Base-by-base conservation (phyloP, 2,329 filamentous ascomycete genomes). In the Sporothrix humicola region DNA sequence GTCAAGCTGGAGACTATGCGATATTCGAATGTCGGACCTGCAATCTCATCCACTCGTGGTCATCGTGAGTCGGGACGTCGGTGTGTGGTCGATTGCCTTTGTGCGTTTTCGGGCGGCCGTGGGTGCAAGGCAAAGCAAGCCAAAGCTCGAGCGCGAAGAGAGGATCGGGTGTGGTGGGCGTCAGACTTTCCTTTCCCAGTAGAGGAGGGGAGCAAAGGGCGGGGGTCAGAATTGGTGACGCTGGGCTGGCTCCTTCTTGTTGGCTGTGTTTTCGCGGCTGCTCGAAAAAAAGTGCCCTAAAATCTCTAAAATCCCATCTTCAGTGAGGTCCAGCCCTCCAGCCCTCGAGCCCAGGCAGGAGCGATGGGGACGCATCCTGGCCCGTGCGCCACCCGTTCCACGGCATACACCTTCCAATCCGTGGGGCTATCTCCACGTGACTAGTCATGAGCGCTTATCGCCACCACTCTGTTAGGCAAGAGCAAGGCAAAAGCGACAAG, bases 401-500 rank as follows among this genome's bases (percentile, higher is more conserved):
- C 20, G 10, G 23, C 31, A 37, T 37, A 7, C 31, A 37, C 31
- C 31, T 37, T 37, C 31, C 31, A 50, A 20, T 12, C 20, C 15
- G 5, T 8, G 17, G 15, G 4, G 37, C 9, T 74, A 72, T 74
- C 63, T 23, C 12, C 73, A 74, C 69, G 73, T 74, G 73, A 72
- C 10, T 3, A 1, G 1, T 46, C 73, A 72, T 69, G 63, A 69
- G 69, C 42, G 26, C 23, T 65, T 72, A 71, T 73, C 73, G 61
- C 42, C 23, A 52, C 59, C 37, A 26, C 26, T 23, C 59, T 48
- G 9, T 31, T 50, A 50, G 23, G 65, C 65, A 68, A 52, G 31
- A 37, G 31, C 31, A 37, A 37, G 31, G 23, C 63, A 68, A 48
- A 52, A 69, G 46, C 31, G 31, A 10, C 59, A 20, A 20, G 66